Conservation (phyloP, 768 basidiomycete genomes). For the Podaxis rugospora region DNA sequence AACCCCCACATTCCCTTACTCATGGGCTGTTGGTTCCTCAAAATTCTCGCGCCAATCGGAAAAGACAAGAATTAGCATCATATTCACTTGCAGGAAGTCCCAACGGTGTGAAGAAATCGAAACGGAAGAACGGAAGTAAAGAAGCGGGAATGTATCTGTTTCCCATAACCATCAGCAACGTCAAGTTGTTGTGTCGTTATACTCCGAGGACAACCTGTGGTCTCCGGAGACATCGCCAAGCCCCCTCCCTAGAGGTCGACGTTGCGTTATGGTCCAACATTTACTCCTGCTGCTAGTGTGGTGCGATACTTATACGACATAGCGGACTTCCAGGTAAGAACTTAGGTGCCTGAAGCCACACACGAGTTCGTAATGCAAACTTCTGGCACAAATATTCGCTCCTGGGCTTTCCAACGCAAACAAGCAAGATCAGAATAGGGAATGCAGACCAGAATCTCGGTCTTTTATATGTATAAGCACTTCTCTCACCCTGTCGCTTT, state of each 20-base stretch:
- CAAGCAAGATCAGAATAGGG: neutral
- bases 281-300: neutral
- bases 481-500: neutral
- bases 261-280: neutral
- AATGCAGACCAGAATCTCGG: neutral
- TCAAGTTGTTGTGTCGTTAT: neutral
- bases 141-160: neutral
- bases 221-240: neutral
- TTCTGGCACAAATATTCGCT: neutral
- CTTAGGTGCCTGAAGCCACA: neutral
- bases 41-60: neutral
- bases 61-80: neutral
- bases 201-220: neutral
- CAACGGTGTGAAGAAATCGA: constrained; percentile 1
- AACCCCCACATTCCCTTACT: neutral
- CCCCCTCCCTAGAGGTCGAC: neutral
- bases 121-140: neutral
- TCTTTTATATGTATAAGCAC: neutral
- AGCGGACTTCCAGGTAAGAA: neutral
- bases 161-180: neutral
- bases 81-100: neutral
- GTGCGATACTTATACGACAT: neutral
- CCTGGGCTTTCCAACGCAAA: neutral
- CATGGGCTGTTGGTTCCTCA: neutral
- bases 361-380: neutral